Conservation (phyloP, 1,139 yeast genomes). For the Casaregolazyma lundiana region DNA sequence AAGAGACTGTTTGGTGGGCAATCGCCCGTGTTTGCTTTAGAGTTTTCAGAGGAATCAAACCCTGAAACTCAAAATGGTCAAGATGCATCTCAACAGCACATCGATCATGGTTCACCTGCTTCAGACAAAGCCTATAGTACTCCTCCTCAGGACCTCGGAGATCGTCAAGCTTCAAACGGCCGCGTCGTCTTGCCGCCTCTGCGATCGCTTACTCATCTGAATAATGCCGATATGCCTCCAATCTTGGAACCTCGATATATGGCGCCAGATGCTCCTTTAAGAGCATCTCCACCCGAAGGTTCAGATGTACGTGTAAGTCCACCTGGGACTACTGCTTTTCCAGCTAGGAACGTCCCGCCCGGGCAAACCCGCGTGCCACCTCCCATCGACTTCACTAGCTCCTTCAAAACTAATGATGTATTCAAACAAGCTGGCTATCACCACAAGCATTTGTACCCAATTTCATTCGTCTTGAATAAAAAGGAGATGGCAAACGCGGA, state of each 20-base stretch:
- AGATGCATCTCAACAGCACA: background rate
- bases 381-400: slow-evolving; percentile 33
- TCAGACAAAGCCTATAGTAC: background rate
- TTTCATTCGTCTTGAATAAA: slow-evolving; percentile 22
- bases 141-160: background rate
- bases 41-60: background rate
- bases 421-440: background rate
- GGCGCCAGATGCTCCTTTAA: background rate
- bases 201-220: slow-evolving; percentile 4
- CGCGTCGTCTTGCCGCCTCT: slow-evolving; percentile 11
- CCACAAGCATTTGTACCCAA: slow-evolving; percentile 7
- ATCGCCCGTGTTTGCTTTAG: slow-evolving; percentile 7
- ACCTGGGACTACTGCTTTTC: background rate
- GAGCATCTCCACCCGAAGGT: background rate
- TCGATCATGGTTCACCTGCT: background rate
- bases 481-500: background rate
- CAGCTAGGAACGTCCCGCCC: background rate
- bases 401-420: slow-evolving; percentile 21
- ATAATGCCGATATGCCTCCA: background rate
- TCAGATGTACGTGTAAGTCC: background rate
- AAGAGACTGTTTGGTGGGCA: slow-evolving; percentile 39
- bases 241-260: background rate
- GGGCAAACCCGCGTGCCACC: slow-evolving; percentile 24
- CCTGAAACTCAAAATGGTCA: background rate
- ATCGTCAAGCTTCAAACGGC: slow-evolving; percentile 2